These are phyloP conservation scores for Calocybe gambosa DNA, from an alignment of 1,284 basidiomycete genomes.

Conservation along the genomic window DNA sequence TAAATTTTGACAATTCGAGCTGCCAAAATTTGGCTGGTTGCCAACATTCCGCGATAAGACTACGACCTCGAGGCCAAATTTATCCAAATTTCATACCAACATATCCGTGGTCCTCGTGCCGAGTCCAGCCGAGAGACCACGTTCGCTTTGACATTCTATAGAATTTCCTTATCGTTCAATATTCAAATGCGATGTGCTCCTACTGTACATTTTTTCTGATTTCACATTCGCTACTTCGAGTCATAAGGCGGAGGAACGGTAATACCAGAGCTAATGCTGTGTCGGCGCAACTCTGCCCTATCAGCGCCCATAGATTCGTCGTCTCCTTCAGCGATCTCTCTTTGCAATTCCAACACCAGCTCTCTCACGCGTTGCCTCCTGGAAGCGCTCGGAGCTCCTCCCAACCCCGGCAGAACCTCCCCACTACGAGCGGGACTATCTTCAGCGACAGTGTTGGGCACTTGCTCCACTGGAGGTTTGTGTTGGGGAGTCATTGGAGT, in stretches of 20 bases:
- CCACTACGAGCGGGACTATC: neutral
- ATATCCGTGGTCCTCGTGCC: too few relatives aligned
- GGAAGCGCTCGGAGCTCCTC: neutral
- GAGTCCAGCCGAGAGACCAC: too few relatives aligned
- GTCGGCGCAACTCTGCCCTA: neutral
- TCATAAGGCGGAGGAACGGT: neutral
- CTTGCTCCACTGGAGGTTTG: neutral
- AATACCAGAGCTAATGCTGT: neutral
- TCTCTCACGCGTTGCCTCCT: neutral
- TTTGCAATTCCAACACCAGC: neutral
- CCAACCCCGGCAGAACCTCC: neutral
- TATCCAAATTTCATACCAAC: too few relatives aligned
- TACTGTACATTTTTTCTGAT: too few relatives aligned
- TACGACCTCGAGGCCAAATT: too few relatives aligned
- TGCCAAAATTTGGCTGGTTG: too few relatives aligned
- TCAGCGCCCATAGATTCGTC: neutral
- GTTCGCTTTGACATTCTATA: too few relatives aligned
- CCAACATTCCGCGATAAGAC: too few relatives aligned
- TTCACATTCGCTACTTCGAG: too few relatives aligned
- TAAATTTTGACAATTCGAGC: too few relatives aligned
- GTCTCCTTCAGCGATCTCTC: neutral
- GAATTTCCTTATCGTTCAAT: too few relatives aligned
- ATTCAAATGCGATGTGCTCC: too few relatives aligned
- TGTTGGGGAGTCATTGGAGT: neutral
- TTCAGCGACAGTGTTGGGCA: neutral